Percentiles rank a stretch among this genome's conserved stretches.
Evolutionary conservation across 441 rosid species (phyloP).

Genomic region (Raphanus hybrid): DNA sequence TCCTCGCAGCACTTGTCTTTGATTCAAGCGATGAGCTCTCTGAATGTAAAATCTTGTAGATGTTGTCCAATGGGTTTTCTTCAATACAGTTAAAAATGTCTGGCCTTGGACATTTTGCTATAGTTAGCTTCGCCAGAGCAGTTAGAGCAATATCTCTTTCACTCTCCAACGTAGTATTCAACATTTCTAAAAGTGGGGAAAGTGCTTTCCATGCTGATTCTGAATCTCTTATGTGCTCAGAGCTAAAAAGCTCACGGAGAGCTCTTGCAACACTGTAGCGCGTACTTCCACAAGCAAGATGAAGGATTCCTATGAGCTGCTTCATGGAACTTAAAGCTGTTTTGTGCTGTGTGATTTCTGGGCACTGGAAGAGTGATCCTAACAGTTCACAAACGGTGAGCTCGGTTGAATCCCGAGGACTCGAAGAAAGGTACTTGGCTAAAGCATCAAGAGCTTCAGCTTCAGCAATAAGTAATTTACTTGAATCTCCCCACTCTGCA

Average conservation of each 20-base stretch:
- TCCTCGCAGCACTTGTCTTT: conserved; percentile 73
- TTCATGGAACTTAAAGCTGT: conserved; percentile 70
- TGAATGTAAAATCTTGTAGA: conserved; percentile 66
- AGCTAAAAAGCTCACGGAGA: conserved; percentile 70
- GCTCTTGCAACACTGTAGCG: conserved; percentile 83
- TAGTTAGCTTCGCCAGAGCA: conserved; percentile 71
- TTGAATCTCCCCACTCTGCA: conserved; percentile 71
- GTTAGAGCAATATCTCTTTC: conserved; percentile 76
- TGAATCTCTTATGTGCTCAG: conserved; percentile 73
- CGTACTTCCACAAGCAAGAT: conserved; percentile 68
- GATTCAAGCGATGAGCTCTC: conserved; percentile 62
- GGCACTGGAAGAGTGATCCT: conserved; percentile 66
- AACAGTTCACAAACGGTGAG: conserved; percentile 65
- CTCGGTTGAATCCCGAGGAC: conserved; percentile 85
- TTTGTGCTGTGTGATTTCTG: conserved; percentile 66
- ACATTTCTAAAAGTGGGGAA: conserved; percentile 83
- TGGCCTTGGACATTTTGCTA: conserved; percentile 58
- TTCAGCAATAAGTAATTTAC: conserved; percentile 78
- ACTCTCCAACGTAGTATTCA: conserved; percentile 66
- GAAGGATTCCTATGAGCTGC: conserved; percentile 78
- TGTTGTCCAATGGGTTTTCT: conserved; percentile 69
- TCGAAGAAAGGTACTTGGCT: conserved; percentile 75
- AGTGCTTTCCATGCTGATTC: conserved; percentile 79
- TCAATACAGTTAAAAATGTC: conserved; percentile 56
- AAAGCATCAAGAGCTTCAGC: conserved; percentile 89